Percentiles rank a stretch among this genome's conserved stretches.
phyloP scores from a whole-genome alignment of 176 grass and related monocot genomes.

The Thalia dealbata region DNA sequence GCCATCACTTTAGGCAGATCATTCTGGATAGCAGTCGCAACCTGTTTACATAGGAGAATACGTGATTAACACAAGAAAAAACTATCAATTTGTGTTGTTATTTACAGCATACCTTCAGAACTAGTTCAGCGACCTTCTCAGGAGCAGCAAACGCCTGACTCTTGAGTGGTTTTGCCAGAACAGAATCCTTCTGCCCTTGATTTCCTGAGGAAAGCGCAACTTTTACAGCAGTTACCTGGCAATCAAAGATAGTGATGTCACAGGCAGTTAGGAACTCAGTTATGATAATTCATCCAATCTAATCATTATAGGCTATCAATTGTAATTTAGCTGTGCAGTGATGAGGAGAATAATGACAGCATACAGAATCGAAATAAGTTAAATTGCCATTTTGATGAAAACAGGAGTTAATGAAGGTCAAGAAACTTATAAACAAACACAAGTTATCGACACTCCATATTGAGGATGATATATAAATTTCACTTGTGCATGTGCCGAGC shows the following conservation, averaged over 20 bases:
- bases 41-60: conserved; percentile 26
- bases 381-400: neutral
- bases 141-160: conserved; percentile 90
- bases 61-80: neutral
- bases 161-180: conserved; percentile 87
- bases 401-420: neutral
- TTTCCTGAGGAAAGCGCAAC: conserved; percentile 67
- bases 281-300: neutral
- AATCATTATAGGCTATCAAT: neutral
- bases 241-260: conserved; percentile 16
- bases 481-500: neutral
- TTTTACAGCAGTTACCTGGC: conserved; percentile 86
- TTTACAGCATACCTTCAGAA: conserved; percentile 61
- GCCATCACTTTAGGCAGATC: conserved; percentile 67
- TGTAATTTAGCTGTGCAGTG: no score
- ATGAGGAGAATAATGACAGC: neutral
- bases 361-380: neutral
- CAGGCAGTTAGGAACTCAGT: neutral
- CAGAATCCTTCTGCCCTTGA: conserved; percentile 86
- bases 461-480: neutral
- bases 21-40: conserved; percentile 48
- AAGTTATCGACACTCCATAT: neutral
- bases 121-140: conserved; percentile 84
- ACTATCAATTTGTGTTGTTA: neutral
- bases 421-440: neutral